These are phyloP conservation scores for Phytophthora boehmeriae DNA, from an alignment of 352 stramenopile genomes.

Conservation along the genomic window DNA sequence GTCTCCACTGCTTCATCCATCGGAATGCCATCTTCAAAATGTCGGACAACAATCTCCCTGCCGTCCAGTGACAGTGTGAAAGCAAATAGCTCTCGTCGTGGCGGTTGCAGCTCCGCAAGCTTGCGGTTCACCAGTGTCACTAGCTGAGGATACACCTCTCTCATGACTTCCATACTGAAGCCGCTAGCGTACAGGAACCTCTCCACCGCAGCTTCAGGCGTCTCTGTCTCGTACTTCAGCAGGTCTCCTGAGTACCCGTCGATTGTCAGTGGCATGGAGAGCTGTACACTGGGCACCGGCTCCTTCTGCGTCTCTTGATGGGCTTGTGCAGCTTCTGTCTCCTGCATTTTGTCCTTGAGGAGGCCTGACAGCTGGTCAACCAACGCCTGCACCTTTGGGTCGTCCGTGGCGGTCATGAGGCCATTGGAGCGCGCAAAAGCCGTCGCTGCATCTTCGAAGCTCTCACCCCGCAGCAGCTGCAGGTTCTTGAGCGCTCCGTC, in stretches of 20 bases:
- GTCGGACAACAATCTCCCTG: constrained; percentile 48
- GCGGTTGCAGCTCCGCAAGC: constrained; percentile 56
- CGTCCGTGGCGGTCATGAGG: constrained; percentile 54
- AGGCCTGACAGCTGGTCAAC: constrained; percentile 71
- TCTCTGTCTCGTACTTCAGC: constrained; percentile 69
- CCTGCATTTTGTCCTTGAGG: constrained; percentile 64
- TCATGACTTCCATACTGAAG: constrained; percentile 70
- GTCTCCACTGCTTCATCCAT: constrained; percentile 66
- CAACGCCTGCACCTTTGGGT: constrained; percentile 52
- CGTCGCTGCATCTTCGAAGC: constrained; percentile 60
- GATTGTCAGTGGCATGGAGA: constrained; percentile 66
- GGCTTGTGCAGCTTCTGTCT: constrained; percentile 43
- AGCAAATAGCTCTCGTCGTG: constrained; percentile 61
- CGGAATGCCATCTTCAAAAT: constrained; percentile 69
- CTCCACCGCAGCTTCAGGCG: constrained; percentile 53
- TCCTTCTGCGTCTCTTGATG: constrained; percentile 8
- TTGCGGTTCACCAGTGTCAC: constrained; percentile 62
- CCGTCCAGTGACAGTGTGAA: constrained; percentile 65
- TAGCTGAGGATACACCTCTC: constrained; percentile 65
- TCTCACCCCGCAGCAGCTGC: constrained; percentile 73
- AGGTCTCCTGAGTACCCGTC: constrained; percentile 53
- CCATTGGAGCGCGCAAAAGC: constrained; percentile 71
- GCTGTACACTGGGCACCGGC: constrained; percentile 47
- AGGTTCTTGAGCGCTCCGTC: constrained; percentile 67
- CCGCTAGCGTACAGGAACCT: constrained; percentile 70